Base-by-base conservation (phyloP, 1,139 yeast genomes). In the Magnusiomyces suaveolens region DNA sequence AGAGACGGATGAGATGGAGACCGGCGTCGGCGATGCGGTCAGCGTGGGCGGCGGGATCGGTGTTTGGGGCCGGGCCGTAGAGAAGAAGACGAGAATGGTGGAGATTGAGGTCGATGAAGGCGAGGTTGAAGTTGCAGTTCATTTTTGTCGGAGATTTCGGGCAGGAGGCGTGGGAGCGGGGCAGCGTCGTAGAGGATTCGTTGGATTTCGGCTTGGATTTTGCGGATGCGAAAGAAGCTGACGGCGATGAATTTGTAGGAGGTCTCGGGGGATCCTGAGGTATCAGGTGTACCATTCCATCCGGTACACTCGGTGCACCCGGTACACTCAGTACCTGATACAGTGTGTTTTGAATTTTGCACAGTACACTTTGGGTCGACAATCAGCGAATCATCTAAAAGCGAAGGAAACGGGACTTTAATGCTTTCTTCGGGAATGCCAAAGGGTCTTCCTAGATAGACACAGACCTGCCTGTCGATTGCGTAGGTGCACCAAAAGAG, bases 401-500 rank as follows among this genome's bases (percentile, higher is more conserved):
- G 75, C n/a, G 84, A 77, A 0, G 95, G 95, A 63, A 82, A 85
- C 32, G 79, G 79, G 2, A 82, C 83, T 60, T 75, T 74, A 52
- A 84, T 78, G 51, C 79, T 73, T 58, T 81, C 84, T 60, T 84
- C 90, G 0, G 88, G 84, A 1, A 84, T 81, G 0, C 88, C 88
- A 56, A 82, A 80, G 0, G 92, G 92, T 21, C 92, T 72, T 4
- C 86, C 86, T 47, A 84, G 69, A 60, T 84, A 84, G 56, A 84
- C 82, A 62, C 88, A 82, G 16, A 83, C 79, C 64, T 84, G 89
- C 39, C 97, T 71, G 66, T 89, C 97, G 51, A 89, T 70, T 0
- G 90, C 78, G 67, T 88, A 89, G 0, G 92, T 82, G 66, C 95
- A 85, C 97, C 97, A 89, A 62, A 89, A 88, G 41, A 89, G 70